A percentile compares a stretch with the other conserved stretches of the same genome.
These are phyloP conservation scores for Polymyxa betae DNA, from an alignment of 208 protist genomes.

Conservation along the genomic window DNA sequence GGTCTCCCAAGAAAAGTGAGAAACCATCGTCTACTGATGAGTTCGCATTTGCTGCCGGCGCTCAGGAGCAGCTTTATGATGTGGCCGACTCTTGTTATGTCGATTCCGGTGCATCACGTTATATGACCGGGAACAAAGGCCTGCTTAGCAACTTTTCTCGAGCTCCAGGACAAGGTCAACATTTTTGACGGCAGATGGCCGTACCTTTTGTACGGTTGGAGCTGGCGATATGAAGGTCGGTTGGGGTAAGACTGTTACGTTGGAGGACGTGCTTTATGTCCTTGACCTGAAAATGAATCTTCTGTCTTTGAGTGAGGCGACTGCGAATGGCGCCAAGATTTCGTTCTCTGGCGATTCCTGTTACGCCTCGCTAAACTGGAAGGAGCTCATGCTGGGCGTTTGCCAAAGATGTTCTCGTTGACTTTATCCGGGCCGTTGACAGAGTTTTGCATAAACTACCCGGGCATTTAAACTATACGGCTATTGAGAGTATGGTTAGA, in stretches of 20 bases:
- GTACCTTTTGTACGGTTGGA: not conserved
- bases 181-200: not conserved
- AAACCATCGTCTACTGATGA: not conserved
- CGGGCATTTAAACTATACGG: not conserved
- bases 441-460: not conserved
- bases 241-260: not conserved
- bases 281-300: not conserved
- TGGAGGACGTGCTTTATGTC: not conserved
- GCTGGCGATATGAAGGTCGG: not conserved
- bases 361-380: not conserved
- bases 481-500: not conserved
- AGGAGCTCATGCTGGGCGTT: not conserved
- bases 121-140: not conserved
- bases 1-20: not conserved
- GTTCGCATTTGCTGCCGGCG: not conserved
- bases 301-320: not conserved
- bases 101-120: not conserved
- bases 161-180: not conserved
- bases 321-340: not conserved
- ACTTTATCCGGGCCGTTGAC: not conserved
- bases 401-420: not conserved
- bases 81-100: not conserved
- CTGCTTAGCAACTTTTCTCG: not conserved
- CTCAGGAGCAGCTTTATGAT: not conserved
- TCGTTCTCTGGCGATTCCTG: not conserved